phyloP scores from a whole-genome alignment of 106 monocot genomes.

The Dendrobium huoshanense region DNA sequence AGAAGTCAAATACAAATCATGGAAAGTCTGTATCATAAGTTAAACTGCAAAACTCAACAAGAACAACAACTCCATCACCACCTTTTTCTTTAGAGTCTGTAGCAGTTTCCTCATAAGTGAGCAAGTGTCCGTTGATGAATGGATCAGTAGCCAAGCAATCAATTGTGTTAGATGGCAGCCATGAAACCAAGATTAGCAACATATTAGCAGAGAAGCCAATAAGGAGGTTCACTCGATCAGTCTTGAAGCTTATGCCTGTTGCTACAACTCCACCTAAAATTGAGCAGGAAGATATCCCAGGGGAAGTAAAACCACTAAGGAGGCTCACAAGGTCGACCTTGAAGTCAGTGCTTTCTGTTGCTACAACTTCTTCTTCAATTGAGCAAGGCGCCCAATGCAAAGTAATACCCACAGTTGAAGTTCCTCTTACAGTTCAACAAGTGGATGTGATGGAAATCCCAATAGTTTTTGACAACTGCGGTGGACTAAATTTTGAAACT shows the following conservation, averaged over 20 bases:
- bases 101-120: not conserved
- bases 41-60: not conserved
- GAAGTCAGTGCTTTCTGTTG: not conserved
- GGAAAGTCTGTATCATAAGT: constrained; percentile 4
- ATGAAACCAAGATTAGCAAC: not conserved
- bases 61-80: not conserved
- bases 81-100: not conserved
- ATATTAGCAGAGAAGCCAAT: not conserved
- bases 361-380: not conserved
- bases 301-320: constrained; percentile 1
- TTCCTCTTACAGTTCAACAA: not conserved
- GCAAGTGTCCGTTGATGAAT: not conserved
- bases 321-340: constrained; percentile 38
- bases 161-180: not conserved
- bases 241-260: constrained; percentile 11
- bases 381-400: not conserved
- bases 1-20: not conserved
- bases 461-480: not conserved
- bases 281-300: not conserved
- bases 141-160: not conserved
- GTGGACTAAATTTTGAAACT: not conserved
- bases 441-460: not conserved
- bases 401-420: not conserved
- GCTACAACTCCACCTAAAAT: not conserved
- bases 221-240: constrained; percentile 34